phyloP scores from a whole-genome alignment of 2,329 filamentous ascomycete species.

The Sporothrix pseudoabietina region DNA sequence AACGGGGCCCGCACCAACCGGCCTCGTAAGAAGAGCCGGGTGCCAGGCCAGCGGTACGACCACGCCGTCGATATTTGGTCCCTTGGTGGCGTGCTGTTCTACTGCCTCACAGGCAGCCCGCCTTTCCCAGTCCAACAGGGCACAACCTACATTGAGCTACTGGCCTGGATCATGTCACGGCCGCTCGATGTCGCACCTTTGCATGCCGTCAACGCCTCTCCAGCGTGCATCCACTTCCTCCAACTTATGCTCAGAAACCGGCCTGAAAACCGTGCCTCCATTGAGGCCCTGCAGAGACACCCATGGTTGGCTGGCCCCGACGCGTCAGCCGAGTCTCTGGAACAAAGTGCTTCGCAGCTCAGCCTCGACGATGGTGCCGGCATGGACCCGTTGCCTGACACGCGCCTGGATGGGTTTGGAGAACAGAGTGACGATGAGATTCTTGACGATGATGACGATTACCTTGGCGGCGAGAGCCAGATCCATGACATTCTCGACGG shows the following conservation, averaged over 20 bases:
- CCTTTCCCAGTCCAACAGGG: slow-evolving; percentile 80
- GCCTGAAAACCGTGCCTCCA: slow-evolving; percentile 74
- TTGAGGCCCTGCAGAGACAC: slow-evolving; percentile 69
- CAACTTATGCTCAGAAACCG: slow-evolving; percentile 78
- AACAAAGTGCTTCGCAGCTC: slow-evolving; percentile 63
- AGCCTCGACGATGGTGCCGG: slow-evolving; percentile 56
- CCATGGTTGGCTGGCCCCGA: slow-evolving; percentile 64
- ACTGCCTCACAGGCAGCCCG: slow-evolving; percentile 74
- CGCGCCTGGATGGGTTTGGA: slow-evolving; percentile 25
- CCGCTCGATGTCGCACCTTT: slow-evolving; percentile 69
- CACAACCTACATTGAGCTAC: slow-evolving; percentile 74
- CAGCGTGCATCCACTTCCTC: slow-evolving; percentile 72
- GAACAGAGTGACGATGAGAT: slow-evolving; percentile 39
- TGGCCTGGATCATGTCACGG: slow-evolving; percentile 83
- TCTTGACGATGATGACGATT: slow-evolving; percentile 37
- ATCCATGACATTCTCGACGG: slow-evolving; percentile 41
- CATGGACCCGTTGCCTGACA: background rate
- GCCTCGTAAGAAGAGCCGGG: slow-evolving; percentile 62
- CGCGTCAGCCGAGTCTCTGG: slow-evolving; percentile 62
- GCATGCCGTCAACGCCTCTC: slow-evolving; percentile 59
- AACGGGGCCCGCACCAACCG: slow-evolving; percentile 56
- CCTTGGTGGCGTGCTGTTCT: slow-evolving; percentile 88
- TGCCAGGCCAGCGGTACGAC: slow-evolving; percentile 69
- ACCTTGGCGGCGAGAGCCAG: slow-evolving; percentile 40
- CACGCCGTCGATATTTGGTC: slow-evolving; percentile 97